phyloP scores from a whole-genome alignment of 2,329 filamentous ascomycete genomes.

The Pseudogymnoascus sp. region DNA sequence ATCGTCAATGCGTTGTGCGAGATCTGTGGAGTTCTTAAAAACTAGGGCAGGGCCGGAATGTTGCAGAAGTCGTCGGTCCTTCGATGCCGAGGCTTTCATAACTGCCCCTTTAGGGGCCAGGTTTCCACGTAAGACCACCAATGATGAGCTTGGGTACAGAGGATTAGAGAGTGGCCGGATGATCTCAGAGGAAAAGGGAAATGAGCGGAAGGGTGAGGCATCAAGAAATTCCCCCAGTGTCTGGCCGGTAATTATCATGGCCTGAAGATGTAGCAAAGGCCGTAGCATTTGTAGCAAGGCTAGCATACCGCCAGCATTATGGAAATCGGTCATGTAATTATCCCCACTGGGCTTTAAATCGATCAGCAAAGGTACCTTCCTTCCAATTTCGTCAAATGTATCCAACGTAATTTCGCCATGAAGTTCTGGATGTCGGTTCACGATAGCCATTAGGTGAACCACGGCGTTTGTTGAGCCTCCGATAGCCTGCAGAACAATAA shows the following conservation, averaged over 20 bases:
- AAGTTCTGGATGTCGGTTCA: constrained; percentile 41
- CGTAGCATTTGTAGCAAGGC: constrained; percentile 38
- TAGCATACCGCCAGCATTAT: constrained; percentile 44
- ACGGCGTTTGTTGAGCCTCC: constrained; percentile 37
- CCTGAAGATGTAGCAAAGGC: constrained; percentile 38
- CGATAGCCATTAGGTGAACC: constrained; percentile 36
- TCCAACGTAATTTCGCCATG: constrained; percentile 37
- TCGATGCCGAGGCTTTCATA: constrained; percentile 43
- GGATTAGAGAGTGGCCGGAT: constrained; percentile 38
- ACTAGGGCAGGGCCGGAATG: constrained; percentile 40
- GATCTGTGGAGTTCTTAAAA: constrained; percentile 39
- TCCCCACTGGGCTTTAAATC: constrained; percentile 46
- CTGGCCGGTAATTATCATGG: constrained; percentile 38
- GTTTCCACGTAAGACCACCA: constrained; percentile 39
- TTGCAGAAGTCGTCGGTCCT: constrained; percentile 35
- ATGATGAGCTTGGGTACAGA: constrained; percentile 36
- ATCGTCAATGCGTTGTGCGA: constrained; percentile 38
- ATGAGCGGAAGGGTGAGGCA: constrained; percentile 32
- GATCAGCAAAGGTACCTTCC: constrained; percentile 38
- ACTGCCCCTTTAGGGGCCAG: constrained; percentile 41
- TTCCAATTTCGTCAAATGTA: constrained; percentile 40
- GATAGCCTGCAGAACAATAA: constrained; percentile 36
- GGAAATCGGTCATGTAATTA: constrained; percentile 48
- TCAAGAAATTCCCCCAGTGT: constrained; percentile 40
- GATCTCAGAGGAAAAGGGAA: constrained; percentile 34